phyloP scores from a whole-genome alignment of 2,329 filamentous ascomycete genomes.

The Botrytis aclada region DNA sequence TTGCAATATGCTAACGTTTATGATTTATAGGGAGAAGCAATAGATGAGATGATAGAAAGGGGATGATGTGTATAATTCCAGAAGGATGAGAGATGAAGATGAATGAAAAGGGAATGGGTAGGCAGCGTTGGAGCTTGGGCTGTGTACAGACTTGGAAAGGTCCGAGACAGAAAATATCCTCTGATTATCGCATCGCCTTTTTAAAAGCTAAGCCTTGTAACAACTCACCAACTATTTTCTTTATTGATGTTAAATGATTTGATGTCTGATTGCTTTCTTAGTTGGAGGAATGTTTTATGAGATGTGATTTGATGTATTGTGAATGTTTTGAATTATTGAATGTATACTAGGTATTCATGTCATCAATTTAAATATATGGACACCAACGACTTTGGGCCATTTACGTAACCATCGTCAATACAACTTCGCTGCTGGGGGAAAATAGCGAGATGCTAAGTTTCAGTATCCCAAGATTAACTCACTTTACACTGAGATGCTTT shows the following conservation, averaged over 20 bases:
- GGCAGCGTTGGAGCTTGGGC: constrained; percentile 24
- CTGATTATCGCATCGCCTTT: constrained; percentile 29
- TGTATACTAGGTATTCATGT: background rate
- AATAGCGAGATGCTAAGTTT: background rate
- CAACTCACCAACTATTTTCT: constrained; percentile 20
- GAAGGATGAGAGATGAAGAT: constrained; percentile 30
- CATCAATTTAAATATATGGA: background rate
- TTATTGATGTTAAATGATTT: constrained; percentile 16
- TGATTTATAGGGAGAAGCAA: constrained; percentile 23
- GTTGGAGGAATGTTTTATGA: background rate
- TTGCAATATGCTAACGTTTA: background rate
- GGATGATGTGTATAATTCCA: constrained; percentile 28
- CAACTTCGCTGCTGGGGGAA: background rate
- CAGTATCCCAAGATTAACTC: background rate
- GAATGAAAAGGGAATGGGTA: constrained; percentile 20
- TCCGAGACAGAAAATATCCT: constrained; percentile 24
- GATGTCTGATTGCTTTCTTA: background rate
- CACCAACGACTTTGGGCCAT: background rate
- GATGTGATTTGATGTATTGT: background rate
- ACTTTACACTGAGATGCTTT: background rate
- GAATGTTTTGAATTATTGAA: background rate
- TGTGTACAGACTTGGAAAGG: constrained; percentile 30
- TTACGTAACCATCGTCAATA: background rate
- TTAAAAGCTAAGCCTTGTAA: constrained; percentile 21
- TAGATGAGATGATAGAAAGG: constrained; percentile 19